A percentile compares a stretch with the other conserved stretches of the same genome.
Evolutionary conservation across 345 rosid species (phyloP).

Genomic region (Cochlearia excelsa): DNA sequence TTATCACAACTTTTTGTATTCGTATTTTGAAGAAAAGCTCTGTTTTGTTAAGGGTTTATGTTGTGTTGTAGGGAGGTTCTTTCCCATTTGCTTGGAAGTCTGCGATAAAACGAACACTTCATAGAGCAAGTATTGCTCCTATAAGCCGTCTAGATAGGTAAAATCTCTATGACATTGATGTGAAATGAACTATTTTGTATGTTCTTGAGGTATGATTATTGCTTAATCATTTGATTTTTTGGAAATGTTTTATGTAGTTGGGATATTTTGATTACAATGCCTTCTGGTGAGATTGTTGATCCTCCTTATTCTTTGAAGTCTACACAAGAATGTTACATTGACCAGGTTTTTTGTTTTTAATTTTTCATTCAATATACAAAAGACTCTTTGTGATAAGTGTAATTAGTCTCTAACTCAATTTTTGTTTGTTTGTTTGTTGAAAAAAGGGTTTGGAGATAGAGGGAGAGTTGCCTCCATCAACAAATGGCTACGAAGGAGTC

Average conservation of each 20-base stretch:
- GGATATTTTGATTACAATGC: constrained; percentile 67
- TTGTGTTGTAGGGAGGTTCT: constrained; percentile 73
- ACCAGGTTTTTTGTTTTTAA: constrained; percentile 47
- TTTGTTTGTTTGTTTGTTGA: not conserved
- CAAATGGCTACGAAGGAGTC: constrained; percentile 68
- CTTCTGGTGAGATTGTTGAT: constrained; percentile 56
- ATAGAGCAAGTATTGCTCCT: constrained; percentile 53
- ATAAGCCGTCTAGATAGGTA: constrained; percentile 81
- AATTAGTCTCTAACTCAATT: not conserved
- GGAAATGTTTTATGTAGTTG: constrained; percentile 52
- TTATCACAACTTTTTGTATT: not conserved
- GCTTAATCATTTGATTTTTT: constrained; percentile 1
- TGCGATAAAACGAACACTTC: constrained; percentile 73
- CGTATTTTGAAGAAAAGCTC: not conserved
- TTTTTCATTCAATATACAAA: not conserved
- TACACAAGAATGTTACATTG: constrained; percentile 58
- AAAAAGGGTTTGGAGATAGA: constrained; percentile 52
- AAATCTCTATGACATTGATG: not conserved
- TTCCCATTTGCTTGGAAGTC: constrained; percentile 97
- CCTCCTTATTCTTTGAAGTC: constrained; percentile 74
- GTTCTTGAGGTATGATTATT: not conserved
- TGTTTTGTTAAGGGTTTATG: constrained; percentile 25
- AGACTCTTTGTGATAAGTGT: constrained; percentile 27
- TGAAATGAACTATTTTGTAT: not conserved
- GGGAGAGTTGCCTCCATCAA: constrained; percentile 56